These are phyloP conservation scores for Haplographium delicatum DNA, from an alignment of 495 filamentous ascomycete genomes.

Conservation along the genomic window DNA sequence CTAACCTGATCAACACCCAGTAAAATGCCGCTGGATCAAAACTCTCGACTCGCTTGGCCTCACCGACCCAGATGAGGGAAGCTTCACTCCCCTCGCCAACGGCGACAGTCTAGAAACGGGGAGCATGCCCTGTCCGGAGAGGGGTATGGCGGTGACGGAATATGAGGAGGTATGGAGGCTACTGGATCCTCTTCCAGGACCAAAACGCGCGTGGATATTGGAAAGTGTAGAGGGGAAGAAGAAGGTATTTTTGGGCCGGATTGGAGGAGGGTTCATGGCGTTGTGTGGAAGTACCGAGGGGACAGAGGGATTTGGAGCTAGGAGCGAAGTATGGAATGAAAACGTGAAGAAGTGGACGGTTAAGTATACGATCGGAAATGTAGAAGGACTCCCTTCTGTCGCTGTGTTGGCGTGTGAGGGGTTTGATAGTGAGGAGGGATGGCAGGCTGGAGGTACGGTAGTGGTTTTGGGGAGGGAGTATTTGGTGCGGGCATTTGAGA, in stretches of 20 bases:
- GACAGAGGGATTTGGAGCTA: slow-evolving; percentile 10
- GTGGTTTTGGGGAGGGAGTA: not conserved
- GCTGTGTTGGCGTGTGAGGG: not conserved
- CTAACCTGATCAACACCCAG: not conserved
- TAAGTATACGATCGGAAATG: slow-evolving; percentile 4
- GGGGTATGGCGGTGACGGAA: not conserved
- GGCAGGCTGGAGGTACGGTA: not conserved
- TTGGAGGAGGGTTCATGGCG: slow-evolving; percentile 16
- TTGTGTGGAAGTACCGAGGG: slow-evolving; percentile 5
- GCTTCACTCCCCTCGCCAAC: slow-evolving; percentile 8
- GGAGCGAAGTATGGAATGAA: slow-evolving; percentile 15
- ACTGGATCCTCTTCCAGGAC: slow-evolving; percentile 1
- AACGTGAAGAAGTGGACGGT: not conserved
- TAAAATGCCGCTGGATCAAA: slow-evolving; percentile 14
- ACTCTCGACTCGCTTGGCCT: slow-evolving; percentile 13
- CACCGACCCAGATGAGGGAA: slow-evolving; percentile 7
- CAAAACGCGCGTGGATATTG: slow-evolving; percentile 10
- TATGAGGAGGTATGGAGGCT: slow-evolving; percentile 16
- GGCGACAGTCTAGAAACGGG: slow-evolving; percentile 14
- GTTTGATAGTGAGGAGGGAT: not conserved
- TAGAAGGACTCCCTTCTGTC: not conserved
- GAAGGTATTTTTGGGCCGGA: slow-evolving; percentile 12
- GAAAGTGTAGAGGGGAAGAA: slow-evolving; percentile 8
- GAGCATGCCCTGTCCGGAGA: slow-evolving; percentile 12
- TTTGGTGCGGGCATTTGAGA: slow-evolving; percentile 4